phyloP scores from a whole-genome alignment of 805 yeast species.

The Nematodospora valgi region DNA sequence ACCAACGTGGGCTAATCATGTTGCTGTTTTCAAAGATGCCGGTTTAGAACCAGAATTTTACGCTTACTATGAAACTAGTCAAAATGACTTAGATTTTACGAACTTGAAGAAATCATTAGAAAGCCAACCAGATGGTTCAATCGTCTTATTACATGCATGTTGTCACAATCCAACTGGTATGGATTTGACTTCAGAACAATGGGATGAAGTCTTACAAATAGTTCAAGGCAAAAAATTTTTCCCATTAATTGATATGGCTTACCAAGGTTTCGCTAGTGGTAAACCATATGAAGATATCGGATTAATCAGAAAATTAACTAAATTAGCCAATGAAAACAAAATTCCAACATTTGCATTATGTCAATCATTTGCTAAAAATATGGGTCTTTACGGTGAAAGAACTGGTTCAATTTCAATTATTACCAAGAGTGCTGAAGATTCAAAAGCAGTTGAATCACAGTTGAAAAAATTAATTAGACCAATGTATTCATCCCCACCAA shows the following conservation, averaged over 20 bases:
- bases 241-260: conserved; percentile 90
- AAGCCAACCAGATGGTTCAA: conserved; percentile 53
- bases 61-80: conserved; percentile 63
- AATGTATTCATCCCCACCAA: conserved; percentile 89
- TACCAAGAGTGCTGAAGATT: conserved; percentile 52
- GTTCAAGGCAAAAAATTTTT: conserved; percentile 56
- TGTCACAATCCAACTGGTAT: conserved; percentile 98
- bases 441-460: conserved; percentile 66
- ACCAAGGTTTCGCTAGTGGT: conserved; percentile 94
- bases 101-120: conserved; percentile 60
- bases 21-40: conserved; percentile 70
- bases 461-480: conserved; percentile 82
- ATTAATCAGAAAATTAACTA: conserved; percentile 44
- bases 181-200: conserved; percentile 79
- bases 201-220: conserved; percentile 71
- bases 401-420: conserved; percentile 75
- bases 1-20: conserved; percentile 95
- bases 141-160: conserved; percentile 84
- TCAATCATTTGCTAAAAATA: conserved; percentile 46
- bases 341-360: conserved; percentile 52
- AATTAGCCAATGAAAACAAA: conserved; percentile 47
- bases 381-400: conserved; percentile 50
- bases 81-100: conserved; percentile 62
- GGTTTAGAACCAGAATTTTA: conserved; percentile 65
- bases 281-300: conserved; percentile 66